Conservation (phyloP, 441 rosid genomes). For the Bocquillonia castaneifolia region DNA sequence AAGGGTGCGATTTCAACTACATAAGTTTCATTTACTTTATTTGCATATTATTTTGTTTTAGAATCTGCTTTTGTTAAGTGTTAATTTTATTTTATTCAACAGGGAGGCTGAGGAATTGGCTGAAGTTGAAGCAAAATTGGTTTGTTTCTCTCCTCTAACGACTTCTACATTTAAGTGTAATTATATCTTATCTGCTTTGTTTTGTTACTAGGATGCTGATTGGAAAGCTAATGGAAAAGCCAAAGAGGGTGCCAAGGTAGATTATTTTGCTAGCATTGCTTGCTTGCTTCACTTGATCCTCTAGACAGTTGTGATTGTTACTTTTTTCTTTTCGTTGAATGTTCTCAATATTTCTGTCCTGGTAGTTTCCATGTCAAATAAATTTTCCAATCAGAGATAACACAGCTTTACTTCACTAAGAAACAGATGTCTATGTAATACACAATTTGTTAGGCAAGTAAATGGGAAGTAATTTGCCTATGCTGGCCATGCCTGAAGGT, state of each 20-base stretch:
- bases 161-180: slow-evolving; percentile 9
- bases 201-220: slow-evolving; percentile 62
- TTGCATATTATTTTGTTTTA: slow-evolving; percentile 6
- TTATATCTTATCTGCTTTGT: slow-evolving; percentile 21
- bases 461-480: background rate
- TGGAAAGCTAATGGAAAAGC: slow-evolving; percentile 45
- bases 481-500: background rate
- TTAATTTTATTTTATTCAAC: slow-evolving; percentile 21
- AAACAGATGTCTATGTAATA: background rate
- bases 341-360: background rate
- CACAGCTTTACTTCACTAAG: no score
- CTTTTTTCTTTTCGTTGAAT: background rate
- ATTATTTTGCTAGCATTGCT: slow-evolving; percentile 3
- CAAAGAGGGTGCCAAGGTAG: slow-evolving; percentile 61
- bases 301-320: background rate
- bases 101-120: slow-evolving; percentile 82
- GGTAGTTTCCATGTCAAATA: background rate
- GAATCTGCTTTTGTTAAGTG: slow-evolving; percentile 10
- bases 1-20: slow-evolving; percentile 41
- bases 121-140: slow-evolving; percentile 92
- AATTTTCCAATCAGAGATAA: background rate
- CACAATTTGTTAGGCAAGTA: no score
- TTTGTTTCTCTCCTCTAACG: slow-evolving; percentile 27
- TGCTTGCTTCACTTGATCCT: background rate
- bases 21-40: background rate